Conservation (phyloP, 192 early-diverging fungal species). For the Entomortierella parvispora region DNA sequence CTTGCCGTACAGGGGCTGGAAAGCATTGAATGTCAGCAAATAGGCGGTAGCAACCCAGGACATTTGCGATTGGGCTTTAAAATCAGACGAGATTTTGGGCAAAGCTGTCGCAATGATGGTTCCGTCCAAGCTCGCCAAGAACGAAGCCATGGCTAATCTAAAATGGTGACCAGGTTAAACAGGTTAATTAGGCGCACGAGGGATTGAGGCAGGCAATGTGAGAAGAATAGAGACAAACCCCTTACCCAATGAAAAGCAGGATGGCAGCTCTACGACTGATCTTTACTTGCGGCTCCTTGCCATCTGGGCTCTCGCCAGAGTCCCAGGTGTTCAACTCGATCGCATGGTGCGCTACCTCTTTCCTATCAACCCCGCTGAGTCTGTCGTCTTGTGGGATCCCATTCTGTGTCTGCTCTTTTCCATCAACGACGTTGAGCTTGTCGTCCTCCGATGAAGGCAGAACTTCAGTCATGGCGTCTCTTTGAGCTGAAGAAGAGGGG, state of each 20-base stretch:
- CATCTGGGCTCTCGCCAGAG: slow-evolving; percentile 16
- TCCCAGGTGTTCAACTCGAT: not conserved
- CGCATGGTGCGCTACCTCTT: not conserved
- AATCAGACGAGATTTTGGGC: slow-evolving; percentile 66
- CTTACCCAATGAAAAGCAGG: slow-evolving; percentile 47
- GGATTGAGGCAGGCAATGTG: too few relatives aligned
- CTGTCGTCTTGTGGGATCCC: too few relatives aligned
- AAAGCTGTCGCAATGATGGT: slow-evolving; percentile 71
- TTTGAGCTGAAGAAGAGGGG: not conserved
- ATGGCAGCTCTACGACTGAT: slow-evolving; percentile 26
- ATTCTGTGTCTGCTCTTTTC: too few relatives aligned
- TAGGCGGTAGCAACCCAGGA: slow-evolving; percentile 85
- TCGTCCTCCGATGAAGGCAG: not conserved
- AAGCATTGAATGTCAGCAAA: slow-evolving; percentile 62
- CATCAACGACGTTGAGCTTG: not conserved
- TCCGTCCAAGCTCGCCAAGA: slow-evolving; percentile 66
- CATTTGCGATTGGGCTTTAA: slow-evolving; percentile 66
- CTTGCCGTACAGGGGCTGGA: slow-evolving; percentile 33
- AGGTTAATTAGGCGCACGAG: not conserved
- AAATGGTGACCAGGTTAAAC: not conserved
- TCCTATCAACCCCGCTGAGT: not conserved
- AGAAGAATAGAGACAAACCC: not conserved
- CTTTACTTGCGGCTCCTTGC: not conserved
- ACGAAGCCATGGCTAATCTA: slow-evolving; percentile 59
- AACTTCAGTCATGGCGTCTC: not conserved